Percentiles rank a stretch among this genome's conserved stretches.
phyloP scores from a whole-genome alignment of 1,284 basidiomycete species.

The Amylostereum areolatum region DNA sequence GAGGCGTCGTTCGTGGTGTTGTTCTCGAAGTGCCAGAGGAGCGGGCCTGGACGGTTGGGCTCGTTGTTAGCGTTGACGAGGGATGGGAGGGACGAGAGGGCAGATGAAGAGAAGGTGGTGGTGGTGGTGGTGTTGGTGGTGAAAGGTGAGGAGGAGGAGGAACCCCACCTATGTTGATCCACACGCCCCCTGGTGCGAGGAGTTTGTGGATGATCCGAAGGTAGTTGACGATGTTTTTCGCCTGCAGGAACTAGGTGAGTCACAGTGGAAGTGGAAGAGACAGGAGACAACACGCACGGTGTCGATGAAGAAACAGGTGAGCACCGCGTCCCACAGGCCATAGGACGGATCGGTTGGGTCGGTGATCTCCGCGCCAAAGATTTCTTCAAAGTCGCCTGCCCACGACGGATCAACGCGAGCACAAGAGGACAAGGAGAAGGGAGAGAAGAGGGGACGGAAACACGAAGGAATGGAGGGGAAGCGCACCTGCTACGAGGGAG shows the following conservation, averaged over 20 bases:
- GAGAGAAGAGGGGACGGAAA: constrained; percentile 9
- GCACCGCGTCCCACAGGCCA: constrained; percentile 71
- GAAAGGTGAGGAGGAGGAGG: no score
- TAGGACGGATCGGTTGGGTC: constrained; percentile 51
- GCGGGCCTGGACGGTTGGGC: constrained; percentile 42
- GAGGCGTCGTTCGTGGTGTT: constrained; percentile 66
- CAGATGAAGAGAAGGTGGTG: not conserved
- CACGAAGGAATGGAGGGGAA: constrained; percentile 14
- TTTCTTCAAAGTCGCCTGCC: constrained; percentile 86
- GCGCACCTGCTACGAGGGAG: constrained; percentile 72
- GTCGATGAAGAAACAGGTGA: constrained; percentile 98
- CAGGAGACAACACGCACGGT: constrained; percentile 49
- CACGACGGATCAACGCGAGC: not conserved
- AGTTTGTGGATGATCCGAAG: constrained; percentile 77
- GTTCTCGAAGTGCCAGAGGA: constrained; percentile 62
- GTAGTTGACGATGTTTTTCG: constrained; percentile 90
- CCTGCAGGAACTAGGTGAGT: constrained; percentile 38
- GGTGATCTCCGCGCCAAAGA: constrained; percentile 60
- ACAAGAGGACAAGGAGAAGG: not conserved
- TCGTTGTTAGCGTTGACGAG: not conserved
- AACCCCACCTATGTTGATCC: constrained; percentile 78
- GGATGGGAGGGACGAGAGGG: not conserved
- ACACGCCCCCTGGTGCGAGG: constrained; percentile 78
- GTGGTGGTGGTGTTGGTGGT: no score
- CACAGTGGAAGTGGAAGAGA: constrained; percentile 25